Base-by-base conservation (phyloP, 352 stramenopile species). In the Phytophthora meadii region DNA sequence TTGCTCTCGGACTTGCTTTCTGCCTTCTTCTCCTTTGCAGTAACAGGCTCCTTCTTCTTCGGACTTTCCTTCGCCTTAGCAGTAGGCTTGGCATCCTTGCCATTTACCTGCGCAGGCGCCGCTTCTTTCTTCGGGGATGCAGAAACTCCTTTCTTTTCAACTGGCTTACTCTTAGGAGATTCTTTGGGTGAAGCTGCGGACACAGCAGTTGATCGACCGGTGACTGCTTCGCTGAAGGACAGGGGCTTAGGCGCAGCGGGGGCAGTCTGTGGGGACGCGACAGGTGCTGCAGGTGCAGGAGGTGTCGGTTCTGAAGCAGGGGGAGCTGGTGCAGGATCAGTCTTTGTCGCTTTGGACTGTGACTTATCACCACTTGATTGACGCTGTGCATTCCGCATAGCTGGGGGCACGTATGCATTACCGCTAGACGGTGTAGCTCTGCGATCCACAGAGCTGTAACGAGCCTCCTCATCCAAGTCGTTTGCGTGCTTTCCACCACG, bases 401-500 rank as follows among this genome's bases (percentile, higher is more conserved):
- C 87, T 10, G 84, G 87, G 1, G 87, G 87, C 0, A 95, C 72
- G 49, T 95, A 95, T 12, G 81, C 69, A 45, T 82, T 89, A 3
- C 28, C 51, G 47, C 39, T 48, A 27, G 54, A 7, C 27, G 49
- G 34, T 9, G 61, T 24, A 15, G 25, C 40, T 30, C 74, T 69
- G 59, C 81, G 80, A 47, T 89, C 80, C 7, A 99, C 97, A 4
- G 96, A 98, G 51, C 94, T 98, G 76, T 99, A 99, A 11, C 89
- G 85, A 52, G 97, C 93, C 68, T 99, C 97, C 70, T 99, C 97
- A 61, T 99, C 96, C 53, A 97, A 89, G 24, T 73, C 77, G 2
- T 76, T 73, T 32, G 79, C 61, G 30, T 66, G 57, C 14, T 65
- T 71, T 5, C 53, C 62, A 24, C 50, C 92, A 25, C 60, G 64